phyloP scores from a whole-genome alignment of 176 grass and related monocot genomes.

The Oryza glaberrima region DNA sequence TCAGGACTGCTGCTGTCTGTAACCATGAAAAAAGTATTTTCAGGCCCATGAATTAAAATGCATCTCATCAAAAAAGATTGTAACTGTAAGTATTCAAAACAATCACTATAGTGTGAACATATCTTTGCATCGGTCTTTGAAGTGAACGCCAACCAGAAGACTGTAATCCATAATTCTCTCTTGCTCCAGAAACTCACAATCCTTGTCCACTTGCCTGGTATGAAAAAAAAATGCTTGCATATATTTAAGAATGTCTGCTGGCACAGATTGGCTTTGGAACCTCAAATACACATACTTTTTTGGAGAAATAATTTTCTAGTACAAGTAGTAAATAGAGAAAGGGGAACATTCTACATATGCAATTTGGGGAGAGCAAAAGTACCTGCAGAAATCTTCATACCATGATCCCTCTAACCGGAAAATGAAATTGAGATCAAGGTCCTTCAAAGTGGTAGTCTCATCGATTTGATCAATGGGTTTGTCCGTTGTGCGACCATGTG shows the following conservation, averaged over 20 bases:
- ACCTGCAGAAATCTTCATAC: constrained; percentile 78
- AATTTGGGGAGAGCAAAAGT: constrained; percentile 9
- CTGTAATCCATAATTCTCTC: constrained; percentile 98
- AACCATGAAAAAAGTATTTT: constrained; percentile 15
- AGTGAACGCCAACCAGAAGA: constrained; percentile 88
- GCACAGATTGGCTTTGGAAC: neutral
- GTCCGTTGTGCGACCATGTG: constrained; percentile 80
- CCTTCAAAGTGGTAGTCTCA: constrained; percentile 74
- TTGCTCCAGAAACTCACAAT: constrained; percentile 87
- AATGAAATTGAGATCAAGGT: constrained; percentile 91
- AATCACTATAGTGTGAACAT: constrained; percentile 18
- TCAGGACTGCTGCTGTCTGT: constrained; percentile 48
- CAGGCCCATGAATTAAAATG: constrained; percentile 2
- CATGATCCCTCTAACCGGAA: constrained; percentile 66
- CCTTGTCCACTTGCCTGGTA: constrained; percentile 83
- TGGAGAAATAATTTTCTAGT: neutral
- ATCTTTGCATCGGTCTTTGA: constrained; percentile 70
- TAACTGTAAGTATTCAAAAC: constrained; percentile 12
- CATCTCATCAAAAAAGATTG: neutral
- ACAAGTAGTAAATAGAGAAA: constrained; percentile 3
- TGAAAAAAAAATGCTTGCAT: constrained; percentile 6
- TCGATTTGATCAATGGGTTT: constrained; percentile 78
- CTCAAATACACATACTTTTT: constrained; percentile 7
- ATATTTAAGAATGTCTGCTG: neutral
- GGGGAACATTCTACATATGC: neutral